phyloP scores from a whole-genome alignment of 352 stramenopile genomes.

The Phytophthora syringae region DNA sequence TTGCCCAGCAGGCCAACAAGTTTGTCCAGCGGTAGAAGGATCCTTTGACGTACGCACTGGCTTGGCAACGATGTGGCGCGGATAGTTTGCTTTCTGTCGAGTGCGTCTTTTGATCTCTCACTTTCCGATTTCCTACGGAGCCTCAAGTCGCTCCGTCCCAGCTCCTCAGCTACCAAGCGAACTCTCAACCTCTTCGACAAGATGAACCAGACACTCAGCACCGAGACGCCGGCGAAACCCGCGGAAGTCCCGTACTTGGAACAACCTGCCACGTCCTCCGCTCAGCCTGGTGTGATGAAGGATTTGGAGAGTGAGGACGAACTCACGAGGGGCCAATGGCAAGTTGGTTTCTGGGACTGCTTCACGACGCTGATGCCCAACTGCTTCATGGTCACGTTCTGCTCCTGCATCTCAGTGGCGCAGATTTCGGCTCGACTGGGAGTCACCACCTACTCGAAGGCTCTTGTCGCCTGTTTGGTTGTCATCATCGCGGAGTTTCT shows the following conservation, averaged over 20 bases:
- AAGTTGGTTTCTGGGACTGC: conserved; percentile 48
- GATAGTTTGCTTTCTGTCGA: not conserved
- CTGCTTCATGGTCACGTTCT: conserved; percentile 49
- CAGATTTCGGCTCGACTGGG: conserved; percentile 49
- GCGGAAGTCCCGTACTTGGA: conserved; percentile 26
- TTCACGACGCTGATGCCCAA: conserved; percentile 53
- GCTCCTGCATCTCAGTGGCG: conserved; percentile 52
- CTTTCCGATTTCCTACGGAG: conserved; percentile 27
- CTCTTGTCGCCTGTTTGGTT: conserved; percentile 31
- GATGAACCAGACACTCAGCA: conserved; percentile 26
- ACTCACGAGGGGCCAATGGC: conserved; percentile 20
- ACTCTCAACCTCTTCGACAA: not conserved
- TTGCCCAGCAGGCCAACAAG: too few species aligned
- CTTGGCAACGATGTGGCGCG: not conserved
- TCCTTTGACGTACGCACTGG: conserved; percentile 2
- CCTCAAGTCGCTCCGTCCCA: conserved; percentile 12
- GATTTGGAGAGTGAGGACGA: conserved; percentile 28
- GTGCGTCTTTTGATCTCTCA: conserved; percentile 2
- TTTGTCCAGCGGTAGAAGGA: too few species aligned
- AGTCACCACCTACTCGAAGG: conserved; percentile 40
- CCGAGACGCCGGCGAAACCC: conserved; percentile 19
- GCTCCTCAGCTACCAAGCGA: not conserved
- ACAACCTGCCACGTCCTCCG: conserved; percentile 3
- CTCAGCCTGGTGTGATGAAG: conserved; percentile 1
- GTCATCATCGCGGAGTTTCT: conserved; percentile 28